These are phyloP conservation scores for Coffea eugenioides DNA, from an alignment of 257 asterid genomes.

Conservation along the genomic window DNA sequence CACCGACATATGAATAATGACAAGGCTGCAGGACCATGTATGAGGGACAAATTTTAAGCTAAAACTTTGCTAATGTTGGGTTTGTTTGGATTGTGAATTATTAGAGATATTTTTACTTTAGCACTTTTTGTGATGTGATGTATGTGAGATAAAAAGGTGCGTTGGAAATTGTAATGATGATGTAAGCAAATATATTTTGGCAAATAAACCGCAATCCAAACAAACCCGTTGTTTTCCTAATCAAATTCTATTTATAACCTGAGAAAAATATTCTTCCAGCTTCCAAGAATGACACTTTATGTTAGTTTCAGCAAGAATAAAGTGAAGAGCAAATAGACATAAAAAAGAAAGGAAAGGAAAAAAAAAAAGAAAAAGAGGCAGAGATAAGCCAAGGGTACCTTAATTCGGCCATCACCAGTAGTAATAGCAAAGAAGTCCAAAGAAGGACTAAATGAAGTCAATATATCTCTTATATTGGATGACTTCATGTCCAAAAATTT, in stretches of 20 bases:
- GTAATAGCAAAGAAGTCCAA: conserved; percentile 67
- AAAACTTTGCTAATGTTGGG: background rate
- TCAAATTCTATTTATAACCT: background rate
- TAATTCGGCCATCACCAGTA: conserved; percentile 81
- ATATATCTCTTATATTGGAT: conserved; percentile 58
- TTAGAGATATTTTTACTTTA: too few species aligned
- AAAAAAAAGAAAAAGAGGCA: background rate
- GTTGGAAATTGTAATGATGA: too few species aligned
- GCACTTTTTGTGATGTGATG: too few species aligned
- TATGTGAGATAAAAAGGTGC: too few species aligned
- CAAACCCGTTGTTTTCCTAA: background rate
- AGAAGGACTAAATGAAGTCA: conserved; percentile 71
- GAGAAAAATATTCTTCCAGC: background rate
- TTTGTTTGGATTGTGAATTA: too few species aligned
- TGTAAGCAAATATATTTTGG: too few species aligned
- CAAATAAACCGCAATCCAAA: too few species aligned
- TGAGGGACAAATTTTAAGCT: background rate
- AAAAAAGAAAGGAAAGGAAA: background rate
- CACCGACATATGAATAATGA: too few species aligned
- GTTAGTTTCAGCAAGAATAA: background rate
- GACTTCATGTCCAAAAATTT: conserved; percentile 40
- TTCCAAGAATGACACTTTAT: conserved; percentile 1
- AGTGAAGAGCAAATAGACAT: background rate
- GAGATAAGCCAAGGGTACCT: conserved; percentile 34
- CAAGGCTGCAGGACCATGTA: background rate